phyloP scores from a whole-genome alignment of 345 rosid genomes.

The Populus euphratica region DNA sequence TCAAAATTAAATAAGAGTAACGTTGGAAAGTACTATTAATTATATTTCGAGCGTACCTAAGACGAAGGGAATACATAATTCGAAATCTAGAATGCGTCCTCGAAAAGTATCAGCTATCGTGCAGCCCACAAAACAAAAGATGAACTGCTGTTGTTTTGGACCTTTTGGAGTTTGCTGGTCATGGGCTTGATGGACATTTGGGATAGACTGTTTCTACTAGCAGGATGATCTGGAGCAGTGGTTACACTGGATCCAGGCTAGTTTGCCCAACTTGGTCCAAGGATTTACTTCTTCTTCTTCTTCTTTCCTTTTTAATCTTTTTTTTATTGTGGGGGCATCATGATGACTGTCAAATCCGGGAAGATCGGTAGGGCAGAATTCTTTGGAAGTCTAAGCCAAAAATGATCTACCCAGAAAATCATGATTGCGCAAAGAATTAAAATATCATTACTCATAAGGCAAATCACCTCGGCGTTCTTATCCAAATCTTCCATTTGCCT shows the following conservation, averaged over 20 bases:
- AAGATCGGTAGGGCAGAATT: neutral
- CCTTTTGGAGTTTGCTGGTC: neutral
- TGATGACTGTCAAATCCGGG: neutral
- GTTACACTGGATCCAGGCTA: neutral
- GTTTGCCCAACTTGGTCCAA: neutral
- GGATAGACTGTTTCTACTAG: neutral
- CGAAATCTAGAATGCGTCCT: neutral
- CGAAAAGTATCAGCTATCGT: neutral
- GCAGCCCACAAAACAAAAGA: neutral
- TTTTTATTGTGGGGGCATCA: neutral
- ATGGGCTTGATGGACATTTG: neutral
- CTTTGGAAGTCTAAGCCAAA: neutral
- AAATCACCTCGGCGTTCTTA: too few species aligned
- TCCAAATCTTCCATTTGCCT: too few species aligned
- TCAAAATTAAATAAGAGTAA: too few species aligned
- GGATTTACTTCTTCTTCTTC: neutral
- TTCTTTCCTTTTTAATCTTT: too few species aligned
- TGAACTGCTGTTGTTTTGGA: neutral
- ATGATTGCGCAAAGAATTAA: neutral
- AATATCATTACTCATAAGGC: neutral
- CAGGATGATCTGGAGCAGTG: neutral
- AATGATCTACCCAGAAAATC: neutral
- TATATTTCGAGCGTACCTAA: too few species aligned
- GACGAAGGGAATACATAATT: too few species aligned
- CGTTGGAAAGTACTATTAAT: too few species aligned